Base-by-base conservation (phyloP, 1,284 basidiomycete species). In the Vanrija pseudolonga region DNA sequence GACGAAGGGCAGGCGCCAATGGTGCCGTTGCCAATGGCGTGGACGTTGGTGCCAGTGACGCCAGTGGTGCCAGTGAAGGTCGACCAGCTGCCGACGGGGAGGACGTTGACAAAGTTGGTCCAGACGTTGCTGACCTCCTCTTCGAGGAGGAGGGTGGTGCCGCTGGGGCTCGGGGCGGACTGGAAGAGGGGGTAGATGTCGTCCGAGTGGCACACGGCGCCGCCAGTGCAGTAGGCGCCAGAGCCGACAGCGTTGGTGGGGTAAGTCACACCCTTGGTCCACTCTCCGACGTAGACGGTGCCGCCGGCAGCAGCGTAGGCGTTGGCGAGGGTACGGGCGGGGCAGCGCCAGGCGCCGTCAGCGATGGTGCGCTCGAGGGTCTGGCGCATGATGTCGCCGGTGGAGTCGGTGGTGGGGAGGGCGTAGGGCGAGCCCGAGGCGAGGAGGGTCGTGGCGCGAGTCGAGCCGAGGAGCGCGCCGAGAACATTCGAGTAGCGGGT, bases 271-370 rank as follows among this genome's bases (percentile, higher is more conserved):
- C 88, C 89, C 49, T 85, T 70, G 39, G 76, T 77, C 73, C 83
- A 89, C 63, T 85, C 70, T 17, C 85, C 87, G 14, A 88, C 85
- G 68, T 80, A 89, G 9, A 83, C 86, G 18, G 71, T 79, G 5
- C 85, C 87, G 14, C 87, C 87, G 49, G 80, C 69, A 22, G 73
- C 64, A 2, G 82, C 82, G 86, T 86, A 90, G 57, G 77, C 80
- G 24, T 83, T 77, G 0, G 86, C 83, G 51, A 88, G 85, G 8
- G 83, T 84, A 83, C 86, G 86, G 36, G 79, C 79, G 11, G 88
- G 76, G 72, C 88, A 89, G 37, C 63, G 50, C 67, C 67, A 72
- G 2, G 58, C 59, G 17, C 60, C 66, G 69, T 90, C 88, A 3
- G 87, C 88, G 24, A 82, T 84, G 17, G 89, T 71, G 26, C 67